Base-by-base conservation (phyloP, 495 filamentous ascomycete species). In the Aspergillus hancockii region DNA sequence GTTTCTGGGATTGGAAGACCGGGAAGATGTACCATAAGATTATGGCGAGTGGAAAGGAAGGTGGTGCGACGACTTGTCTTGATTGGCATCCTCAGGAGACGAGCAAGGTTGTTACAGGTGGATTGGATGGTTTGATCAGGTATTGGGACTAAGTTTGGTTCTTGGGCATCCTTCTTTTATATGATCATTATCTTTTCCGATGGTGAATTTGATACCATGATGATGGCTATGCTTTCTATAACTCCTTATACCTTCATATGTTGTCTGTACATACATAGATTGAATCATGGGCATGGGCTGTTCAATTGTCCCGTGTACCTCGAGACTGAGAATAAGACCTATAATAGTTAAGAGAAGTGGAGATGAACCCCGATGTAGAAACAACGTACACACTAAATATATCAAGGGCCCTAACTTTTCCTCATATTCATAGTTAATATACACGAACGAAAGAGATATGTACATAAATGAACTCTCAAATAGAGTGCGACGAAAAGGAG, bases 1-100 rank as follows among this genome's bases (percentile, higher is more conserved):
- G 90, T 73, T 97, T 96, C 77, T 98, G 93, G 93, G 93, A 97
- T 72, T 98, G 90, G 86, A 98, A 98, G 85, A 97, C 91, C 38
- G 92, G 93, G 66, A 98, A 96, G 76, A 91, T 98, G 90, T 97
- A 89, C 73, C 90, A 94, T 73, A 98, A 98, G 84, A 84, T 98
- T 54, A 79, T 88, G 72, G 92, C 91, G 3, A 84, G 87, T 54
- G 81, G 78, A 10, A 79, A 79, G 55, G 78, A 80, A 38, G 78
- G 78, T 5, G 86, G 88, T 7, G 84, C 93, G 14, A 83, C 96
- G 45, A 90, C 90, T 50, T 90, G 86, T 64, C 78, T 91, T 49
- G 88, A 89, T 72, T 98, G 93, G 93, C 92, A 96, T 76, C 91
- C 92, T 32, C 89, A 97, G 77, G 95, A 98, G 80, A 93, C 88